Conservation (phyloP, 176 grass and related monocot genomes). For the Rhynchospora pubera region DNA sequence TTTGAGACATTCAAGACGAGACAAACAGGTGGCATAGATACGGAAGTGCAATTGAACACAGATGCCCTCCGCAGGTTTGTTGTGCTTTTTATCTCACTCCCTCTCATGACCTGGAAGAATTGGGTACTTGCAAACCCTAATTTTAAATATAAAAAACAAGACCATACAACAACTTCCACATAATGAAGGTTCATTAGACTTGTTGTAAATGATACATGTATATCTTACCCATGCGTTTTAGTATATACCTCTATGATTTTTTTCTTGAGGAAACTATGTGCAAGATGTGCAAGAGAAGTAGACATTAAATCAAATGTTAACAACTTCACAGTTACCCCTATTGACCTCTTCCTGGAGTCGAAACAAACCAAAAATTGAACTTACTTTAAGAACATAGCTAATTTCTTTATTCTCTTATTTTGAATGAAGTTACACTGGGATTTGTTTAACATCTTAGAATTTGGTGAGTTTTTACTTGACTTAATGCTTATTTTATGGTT, state of each 20-base stretch:
- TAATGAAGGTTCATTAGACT: background rate
- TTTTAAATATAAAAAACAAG: background rate
- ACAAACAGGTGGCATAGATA: conserved; percentile 82
- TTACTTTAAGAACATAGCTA: background rate
- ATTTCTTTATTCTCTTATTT: background rate
- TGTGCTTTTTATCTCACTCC: background rate
- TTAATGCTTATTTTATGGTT: background rate
- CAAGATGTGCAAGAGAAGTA: background rate
- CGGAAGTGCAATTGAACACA: conserved; percentile 64
- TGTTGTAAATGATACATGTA: background rate
- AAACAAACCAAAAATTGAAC: background rate
- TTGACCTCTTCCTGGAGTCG: background rate
- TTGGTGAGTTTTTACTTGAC: background rate
- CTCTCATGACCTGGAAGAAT: conserved; percentile 14
- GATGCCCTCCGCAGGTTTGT: conserved; percentile 78
- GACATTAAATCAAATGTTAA: background rate
- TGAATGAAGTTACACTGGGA: background rate
- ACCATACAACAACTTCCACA: background rate
- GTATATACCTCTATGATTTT: background rate
- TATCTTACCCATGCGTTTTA: background rate
- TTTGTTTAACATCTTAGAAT: background rate
- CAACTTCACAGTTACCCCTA: background rate
- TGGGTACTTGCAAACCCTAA: background rate
- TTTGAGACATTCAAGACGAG: conserved; percentile 91
- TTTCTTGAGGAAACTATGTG: background rate